Conservation (phyloP, 345 rosid species). For the Cardamine resedifolia region DNA sequence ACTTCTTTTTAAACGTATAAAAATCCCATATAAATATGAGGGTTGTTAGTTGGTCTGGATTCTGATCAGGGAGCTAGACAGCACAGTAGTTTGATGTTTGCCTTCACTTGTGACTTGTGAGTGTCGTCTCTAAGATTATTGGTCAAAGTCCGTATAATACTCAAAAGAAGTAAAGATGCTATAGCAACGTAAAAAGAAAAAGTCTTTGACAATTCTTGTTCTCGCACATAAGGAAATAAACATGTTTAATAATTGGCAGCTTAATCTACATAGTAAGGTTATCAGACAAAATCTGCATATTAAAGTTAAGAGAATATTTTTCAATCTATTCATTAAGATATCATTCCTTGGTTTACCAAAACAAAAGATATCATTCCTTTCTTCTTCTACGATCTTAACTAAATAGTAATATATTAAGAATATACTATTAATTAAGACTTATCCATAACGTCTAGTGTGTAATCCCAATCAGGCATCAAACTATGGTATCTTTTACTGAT, state of each 20-base stretch:
- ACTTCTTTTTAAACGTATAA: background rate
- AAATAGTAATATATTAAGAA: slow-evolving; percentile 5
- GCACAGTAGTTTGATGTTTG: background rate
- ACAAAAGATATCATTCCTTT: slow-evolving; percentile 13
- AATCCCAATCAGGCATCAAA: slow-evolving; percentile 29
- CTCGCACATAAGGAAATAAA: slow-evolving; percentile 15
- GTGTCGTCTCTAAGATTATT: background rate
- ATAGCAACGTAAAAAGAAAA: background rate
- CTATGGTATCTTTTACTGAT: slow-evolving; percentile 15
- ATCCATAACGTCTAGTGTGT: slow-evolving; percentile 11
- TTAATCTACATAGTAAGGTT: background rate
- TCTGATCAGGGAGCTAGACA: no score
- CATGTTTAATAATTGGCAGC: slow-evolving; percentile 17
- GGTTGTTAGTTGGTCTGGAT: no score
- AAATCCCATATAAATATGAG: no score
- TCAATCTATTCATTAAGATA: slow-evolving; percentile 32
- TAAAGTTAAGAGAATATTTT: slow-evolving; percentile 20
- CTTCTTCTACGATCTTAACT: slow-evolving; percentile 10
- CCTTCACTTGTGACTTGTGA: no score
- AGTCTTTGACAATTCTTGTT: background rate
- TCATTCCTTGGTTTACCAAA: slow-evolving; percentile 29
- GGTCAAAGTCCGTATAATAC: background rate
- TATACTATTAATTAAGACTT: no score
- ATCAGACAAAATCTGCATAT: slow-evolving; percentile 20
- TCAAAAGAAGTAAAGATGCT: slow-evolving; percentile 11